Evolutionary conservation across 495 filamentous ascomycete species (phyloP), one percentile per base, ranked within the genome.

Genomic region (Penicillium desertorum): DNA sequence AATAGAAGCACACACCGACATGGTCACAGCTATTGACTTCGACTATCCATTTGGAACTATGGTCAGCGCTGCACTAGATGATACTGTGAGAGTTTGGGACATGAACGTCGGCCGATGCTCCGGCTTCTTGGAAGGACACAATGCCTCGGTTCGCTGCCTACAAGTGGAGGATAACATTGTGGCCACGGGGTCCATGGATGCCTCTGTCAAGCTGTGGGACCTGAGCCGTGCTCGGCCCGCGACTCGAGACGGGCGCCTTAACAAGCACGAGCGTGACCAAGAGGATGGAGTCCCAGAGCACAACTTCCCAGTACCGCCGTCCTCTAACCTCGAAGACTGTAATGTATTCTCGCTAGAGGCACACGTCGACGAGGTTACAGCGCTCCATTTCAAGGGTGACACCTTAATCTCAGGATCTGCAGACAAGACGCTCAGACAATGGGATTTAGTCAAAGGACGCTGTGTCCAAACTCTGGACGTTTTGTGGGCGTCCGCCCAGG

Each of bases 401-500:
- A 92, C 91, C 0, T 81, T 98, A 17, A 89, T 98, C 12, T 98
- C 94, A 4, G 94, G 94, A 14, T 98, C 94, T 5, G 87, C 95
- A 7, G 94, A 98, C 72, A 98, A 98, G 79, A 98, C 94, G 3
- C 74, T 98, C 42, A 84, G 94, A 45, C 94, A 99, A 73, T 99
- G 94, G 94, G 94, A 99, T 81, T 76, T 99, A 32, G 88, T 89
- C 58, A 96, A 91, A 66, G 94, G 94, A 8, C 88, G 95, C 49
- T 98, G 94, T 71, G 90, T 98, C 30, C 94, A 99, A 73, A 99
- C 94, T 1, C 78, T 99, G 27, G 94, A 99, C 72, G 92, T 99
- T n/a, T 86, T 99, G 62, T 99, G 94, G 94, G 94, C 94, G 5
- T 91, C 94, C 2, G 92, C 94, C 3, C 95, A 98, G 70, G 91